Evolutionary conservation across 768 basidiomycete genomes (phyloP).

Genomic region (Mrakia gelida): DNA sequence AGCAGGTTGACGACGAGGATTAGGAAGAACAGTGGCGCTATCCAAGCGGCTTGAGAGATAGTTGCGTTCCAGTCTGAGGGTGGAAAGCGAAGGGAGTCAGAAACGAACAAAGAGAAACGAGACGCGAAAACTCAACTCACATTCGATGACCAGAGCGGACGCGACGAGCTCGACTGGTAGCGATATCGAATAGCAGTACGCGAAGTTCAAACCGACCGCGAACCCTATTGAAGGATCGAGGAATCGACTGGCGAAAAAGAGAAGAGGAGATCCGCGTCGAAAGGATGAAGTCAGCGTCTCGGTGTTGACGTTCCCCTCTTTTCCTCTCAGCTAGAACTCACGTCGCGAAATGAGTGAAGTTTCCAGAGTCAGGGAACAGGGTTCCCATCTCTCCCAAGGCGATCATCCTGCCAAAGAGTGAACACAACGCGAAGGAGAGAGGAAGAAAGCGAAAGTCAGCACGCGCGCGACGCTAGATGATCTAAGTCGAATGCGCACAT

Average conservation of each 20-base stretch:
- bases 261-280: too few species aligned
- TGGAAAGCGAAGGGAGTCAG: background rate
- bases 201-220: slow-evolving; percentile 14
- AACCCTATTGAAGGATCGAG: slow-evolving; percentile 1
- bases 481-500: background rate
- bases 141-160: too few species aligned
- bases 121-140: too few species aligned
- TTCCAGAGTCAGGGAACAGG: slow-evolving; percentile 33
- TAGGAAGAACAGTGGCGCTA: slow-evolving; percentile 44
- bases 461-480: background rate
- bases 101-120: background rate
- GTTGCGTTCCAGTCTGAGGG: slow-evolving; percentile 51
- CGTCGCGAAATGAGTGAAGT: too few species aligned
- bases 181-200: background rate
- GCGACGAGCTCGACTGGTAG: too few species aligned
- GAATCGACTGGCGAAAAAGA: background rate
- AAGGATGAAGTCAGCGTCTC: too few species aligned
- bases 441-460: background rate
- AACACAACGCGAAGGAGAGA: background rate
- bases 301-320: too few species aligned
- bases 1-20: slow-evolving; percentile 46
- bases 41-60: slow-evolving; percentile 43
- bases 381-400: slow-evolving; percentile 37
- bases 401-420: background rate
- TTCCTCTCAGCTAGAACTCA: too few species aligned